These are phyloP conservation scores for Metahyphopichia silvanorum DNA, from an alignment of 805 yeast genomes.

Conservation along the genomic window DNA sequence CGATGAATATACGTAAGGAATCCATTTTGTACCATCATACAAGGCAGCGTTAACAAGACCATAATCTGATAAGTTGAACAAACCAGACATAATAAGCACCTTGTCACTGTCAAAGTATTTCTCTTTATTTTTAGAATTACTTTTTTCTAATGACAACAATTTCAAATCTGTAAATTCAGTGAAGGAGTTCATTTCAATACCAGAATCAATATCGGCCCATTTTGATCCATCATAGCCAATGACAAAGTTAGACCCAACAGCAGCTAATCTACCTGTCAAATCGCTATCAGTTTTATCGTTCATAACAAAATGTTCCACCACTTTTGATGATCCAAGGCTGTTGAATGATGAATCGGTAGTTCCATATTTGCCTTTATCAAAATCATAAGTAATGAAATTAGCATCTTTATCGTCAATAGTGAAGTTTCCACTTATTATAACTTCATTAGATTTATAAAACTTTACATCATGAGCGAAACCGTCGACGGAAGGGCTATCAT, in stretches of 20 bases:
- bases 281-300: conserved; percentile 36
- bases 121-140: conserved; percentile 23
- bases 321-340: conserved; percentile 14
- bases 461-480: conserved; percentile 57
- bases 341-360: conserved; percentile 17
- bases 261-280: conserved; percentile 38
- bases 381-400: conserved; percentile 55
- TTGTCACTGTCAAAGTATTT: conserved; percentile 42
- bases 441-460: conserved; percentile 37
- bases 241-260: conserved; percentile 32
- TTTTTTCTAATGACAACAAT: conserved; percentile 33
- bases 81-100: conserved; percentile 58
- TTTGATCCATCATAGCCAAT: conserved; percentile 43
- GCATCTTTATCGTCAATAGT: conserved; percentile 30
- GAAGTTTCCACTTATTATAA: conserved; percentile 53
- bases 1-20: conserved; percentile 53
- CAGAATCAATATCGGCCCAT: conserved; percentile 45
- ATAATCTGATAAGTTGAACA: conserved; percentile 42
- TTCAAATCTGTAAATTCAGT: conserved; percentile 43
- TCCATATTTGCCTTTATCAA: conserved; percentile 32
- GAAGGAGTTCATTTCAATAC: conserved; percentile 23
- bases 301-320: conserved; percentile 41
- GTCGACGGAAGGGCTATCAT: conserved; percentile 20
- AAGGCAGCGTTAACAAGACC: conserved; percentile 62
- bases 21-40: conserved; percentile 66